Evolutionary conservation across 441 rosid genomes (phyloP), one percentile per base, ranked within the genome.

Genomic region (Pelargonium australe): DNA sequence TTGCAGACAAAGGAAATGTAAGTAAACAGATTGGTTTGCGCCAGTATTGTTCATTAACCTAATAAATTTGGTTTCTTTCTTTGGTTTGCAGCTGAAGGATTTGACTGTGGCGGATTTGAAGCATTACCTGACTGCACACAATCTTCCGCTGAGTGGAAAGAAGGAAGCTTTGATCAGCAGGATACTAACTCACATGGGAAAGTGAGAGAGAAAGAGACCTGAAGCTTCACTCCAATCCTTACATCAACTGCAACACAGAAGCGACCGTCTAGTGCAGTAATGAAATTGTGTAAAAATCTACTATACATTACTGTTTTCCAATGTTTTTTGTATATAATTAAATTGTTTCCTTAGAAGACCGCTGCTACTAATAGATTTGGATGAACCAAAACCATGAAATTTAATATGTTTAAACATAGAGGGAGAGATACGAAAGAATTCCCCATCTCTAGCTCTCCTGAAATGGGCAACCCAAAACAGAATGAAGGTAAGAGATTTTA

Each of bases 1-100:
- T 95, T 70, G 93, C 96, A 9, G 85, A 89, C 76, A 75, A 81
- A 37, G 97, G 97, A 70, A 80, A 90, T 96, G 99, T 95, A 20
- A 92, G 99, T 95, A 14, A 77, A 45, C 69, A 49, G 34, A 19
- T 41, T 47, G 55, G 16, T 3, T 49, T n/a, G 57, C 31, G 2
- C 16, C 43, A 13, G 45, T 53, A 58, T 12, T 73, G 20, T 19
- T 16, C 34, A 49, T 23, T 31, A 37, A 17, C 62, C 14, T 14
- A 49, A 58, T 19, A 61, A 57, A 5, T 53, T 17, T 71, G 62
- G 37, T 58, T 61, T 13, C 9, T 7, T 1, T 67, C 44, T 8
- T 43, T 65, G 11, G 68, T 71, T 77, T 77, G 78, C 90, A 90
- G 99, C 68, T 95, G 80, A 95, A 87, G 84, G 84, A 86, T 74